These are phyloP conservation scores for Marasmius tenuissimus DNA, from an alignment of 1,284 basidiomycete species.

Conservation along the genomic window DNA sequence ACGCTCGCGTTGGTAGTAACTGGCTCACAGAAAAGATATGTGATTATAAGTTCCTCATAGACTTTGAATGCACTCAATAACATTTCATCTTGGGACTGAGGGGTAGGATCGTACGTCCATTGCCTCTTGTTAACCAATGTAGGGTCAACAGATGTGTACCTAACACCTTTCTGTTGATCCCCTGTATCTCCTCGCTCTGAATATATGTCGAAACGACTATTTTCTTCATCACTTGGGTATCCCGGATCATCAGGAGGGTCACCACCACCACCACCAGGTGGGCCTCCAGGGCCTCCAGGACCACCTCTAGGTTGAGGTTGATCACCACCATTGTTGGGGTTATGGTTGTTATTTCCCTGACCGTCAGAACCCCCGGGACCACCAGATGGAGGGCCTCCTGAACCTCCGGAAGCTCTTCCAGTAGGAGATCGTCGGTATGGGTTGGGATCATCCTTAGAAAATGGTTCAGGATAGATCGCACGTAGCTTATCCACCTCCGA, in stretches of 20 bases:
- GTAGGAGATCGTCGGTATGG: background rate
- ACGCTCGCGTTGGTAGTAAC: background rate
- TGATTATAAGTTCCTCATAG: conserved; percentile 1
- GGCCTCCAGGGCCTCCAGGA: background rate
- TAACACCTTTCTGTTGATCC: background rate
- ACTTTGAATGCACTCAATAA: background rate
- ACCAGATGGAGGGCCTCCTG: background rate
- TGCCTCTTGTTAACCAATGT: background rate
- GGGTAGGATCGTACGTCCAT: conserved; percentile 6
- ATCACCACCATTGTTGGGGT: background rate
- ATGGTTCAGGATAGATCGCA: background rate
- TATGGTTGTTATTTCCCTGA: background rate
- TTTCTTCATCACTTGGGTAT: background rate
- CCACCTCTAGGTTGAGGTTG: background rate
- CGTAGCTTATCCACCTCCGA: background rate
- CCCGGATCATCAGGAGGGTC: background rate
- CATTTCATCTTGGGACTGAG: conserved; percentile 6
- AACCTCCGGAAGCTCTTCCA: background rate
- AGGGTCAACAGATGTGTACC: background rate
- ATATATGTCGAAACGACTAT: background rate
- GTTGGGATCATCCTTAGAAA: background rate
- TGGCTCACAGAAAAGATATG: background rate
- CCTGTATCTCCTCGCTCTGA: background rate
- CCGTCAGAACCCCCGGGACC: background rate
- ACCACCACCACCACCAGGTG: background rate